Evolutionary conservation across 2,329 filamentous ascomycete species (phyloP), one percentile per base, ranked within the genome.

Genomic region (Hawksworthiomyces lignivorus): DNA sequence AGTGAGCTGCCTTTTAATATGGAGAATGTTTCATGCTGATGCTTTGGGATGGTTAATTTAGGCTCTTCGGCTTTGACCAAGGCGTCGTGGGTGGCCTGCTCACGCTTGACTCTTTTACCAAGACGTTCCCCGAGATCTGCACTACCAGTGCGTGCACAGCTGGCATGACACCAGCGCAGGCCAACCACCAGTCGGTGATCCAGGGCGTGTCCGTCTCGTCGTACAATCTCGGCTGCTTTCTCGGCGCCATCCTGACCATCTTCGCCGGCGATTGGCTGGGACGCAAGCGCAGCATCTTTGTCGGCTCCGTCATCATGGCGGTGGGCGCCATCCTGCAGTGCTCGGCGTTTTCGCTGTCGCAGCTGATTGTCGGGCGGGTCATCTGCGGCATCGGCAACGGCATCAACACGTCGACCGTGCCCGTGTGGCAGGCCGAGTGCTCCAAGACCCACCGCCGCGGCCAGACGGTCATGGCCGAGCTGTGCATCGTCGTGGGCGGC

Each of bases 401-500:
- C 24, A 24, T 30, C 29, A 39, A 29, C 36, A 42, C 40, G 7
- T 22, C 33, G 10, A 36, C 34, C 18, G 29, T 34, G 14, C 36
- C 36, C 26, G 27, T 38, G 27, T 38, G 36, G 36, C 26, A 30
- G 15, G 28, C 67, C 44, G 68, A 67, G 50, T 65, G 62, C 50
- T 62, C 59, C 45, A 61, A 67, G 52, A 66, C 64, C 4, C 61
- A 62, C 9, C 66, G 65, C 50, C 55, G 64, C 27, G 64, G 64
- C 34, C 56, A 66, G 7, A 55, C 67, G 19, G 65, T 68, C 37
- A 67, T 63, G 48, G 66, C 67, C 46, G 62, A 70, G 48, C 67
- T 67, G 30, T 45, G 45, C 17, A 56, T 56, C 43, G 54, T 53
- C 26, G 54, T 56, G 15, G 46, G 51, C 35, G 41, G 49, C 12